Conservation (phyloP, 371 early-diverging fungal species). For the Cladochytrium tenue region DNA sequence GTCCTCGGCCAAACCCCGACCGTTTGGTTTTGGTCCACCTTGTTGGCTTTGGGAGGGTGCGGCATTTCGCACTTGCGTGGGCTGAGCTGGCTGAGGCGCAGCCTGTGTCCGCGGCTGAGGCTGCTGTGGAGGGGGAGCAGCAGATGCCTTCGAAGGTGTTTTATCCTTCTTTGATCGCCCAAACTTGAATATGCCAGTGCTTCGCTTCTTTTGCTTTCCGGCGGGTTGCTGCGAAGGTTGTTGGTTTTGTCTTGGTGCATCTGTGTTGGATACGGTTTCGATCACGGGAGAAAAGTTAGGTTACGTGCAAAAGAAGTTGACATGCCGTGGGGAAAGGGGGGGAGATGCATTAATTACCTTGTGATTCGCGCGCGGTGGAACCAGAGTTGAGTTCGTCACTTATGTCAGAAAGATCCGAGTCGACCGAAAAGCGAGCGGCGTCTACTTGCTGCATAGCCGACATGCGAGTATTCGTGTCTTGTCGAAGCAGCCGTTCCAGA, state of each 20-base stretch:
- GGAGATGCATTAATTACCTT: not conserved
- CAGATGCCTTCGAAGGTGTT: not conserved
- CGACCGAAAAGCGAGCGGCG: slow-evolving; percentile 4
- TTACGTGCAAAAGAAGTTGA: too few relatives aligned
- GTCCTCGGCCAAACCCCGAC: too few relatives aligned
- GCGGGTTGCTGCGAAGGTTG: not conserved
- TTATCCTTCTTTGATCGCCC: slow-evolving; percentile 6
- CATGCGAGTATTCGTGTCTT: not conserved
- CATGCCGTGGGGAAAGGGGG: too few relatives aligned
- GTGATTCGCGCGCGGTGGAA: not conserved
- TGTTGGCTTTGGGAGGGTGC: not conserved
- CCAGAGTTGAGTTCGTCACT: slow-evolving; percentile 14
- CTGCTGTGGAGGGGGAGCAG: not conserved
- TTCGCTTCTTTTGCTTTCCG: slow-evolving; percentile 8
- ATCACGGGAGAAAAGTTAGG: too few relatives aligned
- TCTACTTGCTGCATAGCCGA: not conserved
- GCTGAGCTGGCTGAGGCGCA: not conserved
- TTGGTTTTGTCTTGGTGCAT: too few relatives aligned
- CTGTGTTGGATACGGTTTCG: too few relatives aligned
- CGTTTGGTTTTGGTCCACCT: not conserved
- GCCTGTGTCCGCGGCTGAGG: not conserved
- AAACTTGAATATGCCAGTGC: slow-evolving; percentile 13
- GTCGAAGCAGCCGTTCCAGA: not conserved
- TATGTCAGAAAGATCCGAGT: slow-evolving; percentile 15
- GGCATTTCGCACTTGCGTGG: not conserved